Conservation (phyloP, 2,329 filamentous ascomycete genomes). For the Diplocarpon rosae region DNA sequence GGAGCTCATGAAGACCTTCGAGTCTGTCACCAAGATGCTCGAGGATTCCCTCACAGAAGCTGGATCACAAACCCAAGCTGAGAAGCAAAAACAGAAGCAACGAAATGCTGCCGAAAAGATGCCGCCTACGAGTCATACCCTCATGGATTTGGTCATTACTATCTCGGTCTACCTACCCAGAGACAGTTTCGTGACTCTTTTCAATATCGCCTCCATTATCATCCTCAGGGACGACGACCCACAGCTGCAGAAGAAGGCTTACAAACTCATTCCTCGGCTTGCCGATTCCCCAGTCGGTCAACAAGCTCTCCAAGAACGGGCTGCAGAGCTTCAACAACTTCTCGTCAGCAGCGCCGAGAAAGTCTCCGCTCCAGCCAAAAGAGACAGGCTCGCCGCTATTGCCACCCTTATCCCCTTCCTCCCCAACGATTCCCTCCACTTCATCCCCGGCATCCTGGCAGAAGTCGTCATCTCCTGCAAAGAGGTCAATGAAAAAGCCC, state of each 20-base stretch:
- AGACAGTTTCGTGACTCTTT: slow-evolving; percentile 73
- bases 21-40: slow-evolving; percentile 75
- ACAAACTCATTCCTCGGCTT: slow-evolving; percentile 90
- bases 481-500: slow-evolving; percentile 91
- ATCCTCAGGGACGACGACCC: slow-evolving; percentile 75
- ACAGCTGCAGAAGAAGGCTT: slow-evolving; percentile 96
- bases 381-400: slow-evolving; percentile 78
- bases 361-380: slow-evolving; percentile 72
- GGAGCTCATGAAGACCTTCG: slow-evolving; percentile 81
- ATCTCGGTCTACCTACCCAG: slow-evolving; percentile 89
- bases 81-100: slow-evolving; percentile 51
- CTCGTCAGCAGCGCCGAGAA: slow-evolving; percentile 72
- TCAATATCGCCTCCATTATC: slow-evolving; percentile 75
- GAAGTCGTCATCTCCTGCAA: slow-evolving; percentile 96
- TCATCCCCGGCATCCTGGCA: slow-evolving; percentile 81
- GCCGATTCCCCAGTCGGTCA: slow-evolving; percentile 70
- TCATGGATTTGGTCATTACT: slow-evolving; percentile 94
- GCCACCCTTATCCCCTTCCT: slow-evolving; percentile 70
- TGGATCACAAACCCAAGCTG: slow-evolving; percentile 50
- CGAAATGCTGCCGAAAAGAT: slow-evolving; percentile 53
- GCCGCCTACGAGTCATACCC: slow-evolving; percentile 85
- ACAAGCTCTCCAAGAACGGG: slow-evolving; percentile 65
- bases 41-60: slow-evolving; percentile 54
- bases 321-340: slow-evolving; percentile 68
- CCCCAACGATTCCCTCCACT: slow-evolving; percentile 70